Evolutionary conservation across 1,284 basidiomycete genomes (phyloP), one percentile per base, ranked within the genome.

Genomic region (Leucoagaricus sp.): DNA sequence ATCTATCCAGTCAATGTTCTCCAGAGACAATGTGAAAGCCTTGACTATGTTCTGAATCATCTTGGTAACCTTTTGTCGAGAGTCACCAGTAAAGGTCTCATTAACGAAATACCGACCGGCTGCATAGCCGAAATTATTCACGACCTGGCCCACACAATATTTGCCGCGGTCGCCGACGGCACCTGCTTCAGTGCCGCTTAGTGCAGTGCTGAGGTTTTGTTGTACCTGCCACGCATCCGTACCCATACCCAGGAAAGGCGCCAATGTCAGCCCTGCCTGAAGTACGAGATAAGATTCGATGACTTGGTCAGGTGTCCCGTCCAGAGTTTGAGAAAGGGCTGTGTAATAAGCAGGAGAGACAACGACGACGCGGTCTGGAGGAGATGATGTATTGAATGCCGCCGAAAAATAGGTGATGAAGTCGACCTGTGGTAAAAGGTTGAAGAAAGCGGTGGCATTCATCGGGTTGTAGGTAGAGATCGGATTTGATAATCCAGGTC

Each of bases 1-100:
- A 70, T 99, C 96, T 88, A 99, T 94, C 96, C 96, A 99, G 45
- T 87, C 80, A 52, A 98, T 81, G 55, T 85, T 73, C 12, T 81
- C 75, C 10, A 98, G 76, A 13, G 93, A 93, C 21, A 75, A 73
- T 70, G 94, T 88, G 81, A 98, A 99, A 0, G 94, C 81, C 17
- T 82, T 71, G 57, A 98, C 86, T 63, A 98, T 92, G 55, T 90
- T 82, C 53, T 80, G 84, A 68, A 99, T 97, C 59, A 98, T 85
- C 60, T 85, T 84, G 53, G 91, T 91, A 15, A 88, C 93, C 65
- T 91, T 90, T 65, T 82, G 80, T 70, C 85, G 91, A 34, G 91
- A 91, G 44, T 92, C 85, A 4, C 89, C 87, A 4, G 84, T 84
- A 70, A 98, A 98, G 0, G 93, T 91, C 68, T 90, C 83, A 58